Percentiles rank a stretch among this genome's conserved stretches.
These are phyloP conservation scores for Austroboletus eburneus DNA, from an alignment of 768 basidiomycete species.

Conservation along the genomic window DNA sequence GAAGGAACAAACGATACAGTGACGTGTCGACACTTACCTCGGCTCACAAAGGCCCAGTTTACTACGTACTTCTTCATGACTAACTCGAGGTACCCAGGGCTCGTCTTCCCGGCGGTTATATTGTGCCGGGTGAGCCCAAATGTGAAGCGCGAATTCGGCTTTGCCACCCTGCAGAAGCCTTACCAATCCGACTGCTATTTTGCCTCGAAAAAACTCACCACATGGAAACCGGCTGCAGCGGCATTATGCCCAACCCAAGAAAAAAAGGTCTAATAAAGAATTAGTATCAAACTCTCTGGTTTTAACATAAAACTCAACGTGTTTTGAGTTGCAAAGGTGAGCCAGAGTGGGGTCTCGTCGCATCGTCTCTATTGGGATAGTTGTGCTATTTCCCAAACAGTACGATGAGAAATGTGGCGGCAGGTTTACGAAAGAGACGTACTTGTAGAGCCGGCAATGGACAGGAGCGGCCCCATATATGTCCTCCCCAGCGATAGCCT, in stretches of 20 bases:
- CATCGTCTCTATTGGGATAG: slow-evolving; percentile 38
- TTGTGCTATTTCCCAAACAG: slow-evolving; percentile 30
- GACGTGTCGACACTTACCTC: slow-evolving; percentile 28
- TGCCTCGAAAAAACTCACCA: slow-evolving; percentile 13
- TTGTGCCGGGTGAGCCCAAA: slow-evolving; percentile 27
- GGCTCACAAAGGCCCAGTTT: slow-evolving; percentile 33
- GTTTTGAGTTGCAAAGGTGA: slow-evolving; percentile 22
- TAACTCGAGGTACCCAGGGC: slow-evolving; percentile 32
- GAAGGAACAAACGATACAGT: neutral
- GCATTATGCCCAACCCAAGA: slow-evolving; percentile 23
- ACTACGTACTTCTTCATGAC: slow-evolving; percentile 29
- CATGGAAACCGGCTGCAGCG: slow-evolving; percentile 18
- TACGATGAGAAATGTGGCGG: neutral
- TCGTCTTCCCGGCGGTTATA: slow-evolving; percentile 26
- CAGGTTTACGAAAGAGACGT: slow-evolving; percentile 6
- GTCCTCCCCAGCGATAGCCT: slow-evolving; percentile 30
- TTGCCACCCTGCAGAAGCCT: slow-evolving; percentile 34
- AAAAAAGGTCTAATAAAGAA: slow-evolving; percentile 7
- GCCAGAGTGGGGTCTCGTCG: slow-evolving; percentile 38
- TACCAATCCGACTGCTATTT: neutral
- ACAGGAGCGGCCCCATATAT: slow-evolving; percentile 25
- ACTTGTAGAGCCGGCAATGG: slow-evolving; percentile 44
- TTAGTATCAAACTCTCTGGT: neutral
- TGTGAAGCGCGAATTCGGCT: slow-evolving; percentile 30
- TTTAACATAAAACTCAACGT: slow-evolving; percentile 13